Evolutionary conservation across 2,329 filamentous ascomycete species (phyloP).

Genomic region (Ophiostoma triangulosporum): DNA sequence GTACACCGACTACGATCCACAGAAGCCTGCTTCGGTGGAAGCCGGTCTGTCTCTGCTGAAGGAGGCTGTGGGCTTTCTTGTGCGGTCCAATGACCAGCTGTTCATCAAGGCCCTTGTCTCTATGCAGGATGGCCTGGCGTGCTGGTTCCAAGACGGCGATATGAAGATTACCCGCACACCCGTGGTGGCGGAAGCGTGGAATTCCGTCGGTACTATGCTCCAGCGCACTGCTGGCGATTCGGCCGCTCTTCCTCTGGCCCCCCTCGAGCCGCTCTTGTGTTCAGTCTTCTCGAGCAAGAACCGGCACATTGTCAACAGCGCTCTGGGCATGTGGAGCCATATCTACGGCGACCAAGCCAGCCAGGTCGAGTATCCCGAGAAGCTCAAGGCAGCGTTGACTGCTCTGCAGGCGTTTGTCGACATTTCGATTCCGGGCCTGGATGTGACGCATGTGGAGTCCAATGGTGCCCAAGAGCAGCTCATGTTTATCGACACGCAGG

Average conservation of each 20-base stretch:
- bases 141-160: slow-evolving; percentile 50
- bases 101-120: slow-evolving; percentile 42
- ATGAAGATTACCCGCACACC: slow-evolving; percentile 28
- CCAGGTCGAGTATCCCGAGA: slow-evolving; percentile 48
- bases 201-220: slow-evolving; percentile 11
- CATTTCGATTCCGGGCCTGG: slow-evolving; percentile 31
- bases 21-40: slow-evolving; percentile 10
- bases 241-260: slow-evolving; percentile 25
- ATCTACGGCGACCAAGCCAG: slow-evolving; percentile 46
- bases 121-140: slow-evolving; percentile 46
- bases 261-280: slow-evolving; percentile 40
- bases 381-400: slow-evolving; percentile 48
- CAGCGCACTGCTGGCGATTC: background rate
- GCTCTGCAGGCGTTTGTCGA: slow-evolving; percentile 42
- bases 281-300: slow-evolving; percentile 47
- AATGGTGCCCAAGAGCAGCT: slow-evolving; percentile 23
- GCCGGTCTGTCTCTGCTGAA: slow-evolving; percentile 35
- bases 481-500: slow-evolving; percentile 35
- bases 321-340: slow-evolving; percentile 50
- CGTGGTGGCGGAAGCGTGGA: slow-evolving; percentile 31
- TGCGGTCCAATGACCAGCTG: slow-evolving; percentile 33
- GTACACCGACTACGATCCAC: slow-evolving; percentile 31
- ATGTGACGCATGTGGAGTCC: slow-evolving; percentile 24
- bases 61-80: slow-evolving; percentile 39
- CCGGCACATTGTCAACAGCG: slow-evolving; percentile 35